Percentiles rank a stretch among this genome's conserved stretches.
These are phyloP conservation scores for Discostella stelligeroides DNA, from an alignment of 108 stramenopile genomes.

Conservation along the genomic window DNA sequence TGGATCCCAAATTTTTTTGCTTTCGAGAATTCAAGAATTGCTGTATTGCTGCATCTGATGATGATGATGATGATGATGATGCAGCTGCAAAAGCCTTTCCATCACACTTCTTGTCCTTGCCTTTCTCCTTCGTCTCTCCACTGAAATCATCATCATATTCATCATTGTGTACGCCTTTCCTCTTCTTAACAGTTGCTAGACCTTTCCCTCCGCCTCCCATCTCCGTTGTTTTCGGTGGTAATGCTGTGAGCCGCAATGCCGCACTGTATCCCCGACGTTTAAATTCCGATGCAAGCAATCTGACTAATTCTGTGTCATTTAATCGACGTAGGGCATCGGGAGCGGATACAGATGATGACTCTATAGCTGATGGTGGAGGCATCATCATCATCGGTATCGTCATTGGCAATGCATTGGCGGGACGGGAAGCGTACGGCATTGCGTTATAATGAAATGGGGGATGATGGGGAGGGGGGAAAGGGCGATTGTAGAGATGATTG, in stretches of 20 bases:
- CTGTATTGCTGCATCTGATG: neutral
- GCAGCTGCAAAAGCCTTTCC: neutral
- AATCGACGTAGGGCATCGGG: neutral
- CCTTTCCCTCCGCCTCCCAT: neutral
- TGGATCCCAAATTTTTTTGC: too few relatives aligned
- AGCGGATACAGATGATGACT: neutral
- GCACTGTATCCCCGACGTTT: slow-evolving; percentile 13
- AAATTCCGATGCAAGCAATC: slow-evolving; percentile 5
- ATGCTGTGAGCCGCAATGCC: neutral
- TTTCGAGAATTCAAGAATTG: too few relatives aligned
- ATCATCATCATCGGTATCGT: too few relatives aligned
- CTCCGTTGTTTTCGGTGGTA: neutral
- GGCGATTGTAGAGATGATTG: too few relatives aligned
- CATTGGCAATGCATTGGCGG: too few relatives aligned
- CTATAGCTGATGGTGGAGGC: neutral
- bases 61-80: neutral
- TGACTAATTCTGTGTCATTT: slow-evolving; percentile 11
- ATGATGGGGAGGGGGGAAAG: too few relatives aligned
- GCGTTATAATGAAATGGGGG: too few relatives aligned
- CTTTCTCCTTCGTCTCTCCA: neutral
- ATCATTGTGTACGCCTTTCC: neutral
- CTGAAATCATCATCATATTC: too few relatives aligned
- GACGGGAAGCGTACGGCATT: too few relatives aligned
- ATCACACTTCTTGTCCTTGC: neutral
- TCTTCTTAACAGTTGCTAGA: too few relatives aligned